Evolutionary conservation across 352 stramenopile species (phyloP).

Genomic region (Plasmopara muralis): DNA sequence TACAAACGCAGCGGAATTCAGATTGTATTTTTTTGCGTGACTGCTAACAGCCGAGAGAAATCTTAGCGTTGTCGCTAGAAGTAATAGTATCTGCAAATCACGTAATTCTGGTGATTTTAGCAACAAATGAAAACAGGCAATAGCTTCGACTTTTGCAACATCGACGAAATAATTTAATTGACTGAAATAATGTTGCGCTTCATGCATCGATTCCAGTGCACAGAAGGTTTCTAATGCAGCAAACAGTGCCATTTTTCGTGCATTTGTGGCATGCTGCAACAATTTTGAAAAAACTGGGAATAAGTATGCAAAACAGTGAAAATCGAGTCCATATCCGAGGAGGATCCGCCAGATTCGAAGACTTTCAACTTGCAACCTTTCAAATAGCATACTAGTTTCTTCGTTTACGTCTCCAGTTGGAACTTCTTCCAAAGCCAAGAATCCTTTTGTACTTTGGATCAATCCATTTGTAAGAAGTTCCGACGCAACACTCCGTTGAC

Average conservation of each 20-base stretch:
- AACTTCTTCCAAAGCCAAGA: constrained; percentile 38
- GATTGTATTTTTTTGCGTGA: constrained; percentile 50
- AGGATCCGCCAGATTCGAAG: constrained; percentile 59
- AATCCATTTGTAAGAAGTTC: constrained; percentile 34
- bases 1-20: constrained; percentile 28
- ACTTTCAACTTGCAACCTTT: constrained; percentile 42
- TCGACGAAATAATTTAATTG: constrained; percentile 52
- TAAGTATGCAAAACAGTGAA: constrained; percentile 63
- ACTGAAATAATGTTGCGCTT: constrained; percentile 56
- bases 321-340: constrained; percentile 56
- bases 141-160: constrained; percentile 25
- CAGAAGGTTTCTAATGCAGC: constrained; percentile 44
- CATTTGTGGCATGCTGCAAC: constrained; percentile 7
- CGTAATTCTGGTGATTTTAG: not conserved
- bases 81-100: constrained; percentile 11
- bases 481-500: constrained; percentile 33
- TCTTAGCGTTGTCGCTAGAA: constrained; percentile 34
- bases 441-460: constrained; percentile 55
- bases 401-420: constrained; percentile 12
- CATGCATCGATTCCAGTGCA: constrained; percentile 33
- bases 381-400: constrained; percentile 19
- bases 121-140: constrained; percentile 8
- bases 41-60: constrained; percentile 35
- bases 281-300: constrained; percentile 51
- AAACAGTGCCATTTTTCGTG: constrained; percentile 32